Percentiles rank a stretch among this genome's conserved stretches.
Conservation (phyloP, 2,329 filamentous ascomycete species). For the Fusarium veterinarium region DNA sequence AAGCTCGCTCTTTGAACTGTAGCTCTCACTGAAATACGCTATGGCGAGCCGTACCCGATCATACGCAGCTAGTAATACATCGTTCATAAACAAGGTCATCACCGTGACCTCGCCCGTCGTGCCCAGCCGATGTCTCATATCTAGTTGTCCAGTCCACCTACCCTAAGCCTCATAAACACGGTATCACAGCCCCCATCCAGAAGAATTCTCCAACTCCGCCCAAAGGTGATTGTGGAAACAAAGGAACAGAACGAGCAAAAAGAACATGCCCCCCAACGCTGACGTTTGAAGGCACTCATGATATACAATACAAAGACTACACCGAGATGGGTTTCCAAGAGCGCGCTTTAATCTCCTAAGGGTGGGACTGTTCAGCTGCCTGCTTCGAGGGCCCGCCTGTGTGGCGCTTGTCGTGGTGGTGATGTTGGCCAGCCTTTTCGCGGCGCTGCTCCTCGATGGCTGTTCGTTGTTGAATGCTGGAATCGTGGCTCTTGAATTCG, state of each 20-base stretch:
- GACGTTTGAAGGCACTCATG: constrained; percentile 24
- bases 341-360: constrained; percentile 4
- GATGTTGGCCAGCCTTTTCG: constrained; percentile 74
- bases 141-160: constrained; percentile 9
- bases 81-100: constrained; percentile 12
- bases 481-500: constrained; percentile 95
- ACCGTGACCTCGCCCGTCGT: constrained; percentile 3
- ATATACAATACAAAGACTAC: constrained; percentile 42
- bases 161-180: constrained; percentile 36
- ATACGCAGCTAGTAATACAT: constrained; percentile 40
- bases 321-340: neutral
- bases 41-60: constrained; percentile 24
- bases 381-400: constrained; percentile 48
- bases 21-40: constrained; percentile 36
- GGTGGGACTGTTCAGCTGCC: constrained; percentile 46
- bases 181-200: constrained; percentile 26
- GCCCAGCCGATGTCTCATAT: constrained; percentile 14
- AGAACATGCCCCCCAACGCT: constrained; percentile 22
- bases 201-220: constrained; percentile 33
- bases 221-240: constrained; percentile 29
- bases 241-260: constrained; percentile 25
- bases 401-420: constrained; percentile 55
- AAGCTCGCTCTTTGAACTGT: constrained; percentile 35
- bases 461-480: constrained; percentile 91
- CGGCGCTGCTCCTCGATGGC: constrained; percentile 92